Percentiles rank a stretch among this genome's conserved stretches.
Conservation (phyloP, 345 rosid species). For the Hibiscus tridactylites region DNA sequence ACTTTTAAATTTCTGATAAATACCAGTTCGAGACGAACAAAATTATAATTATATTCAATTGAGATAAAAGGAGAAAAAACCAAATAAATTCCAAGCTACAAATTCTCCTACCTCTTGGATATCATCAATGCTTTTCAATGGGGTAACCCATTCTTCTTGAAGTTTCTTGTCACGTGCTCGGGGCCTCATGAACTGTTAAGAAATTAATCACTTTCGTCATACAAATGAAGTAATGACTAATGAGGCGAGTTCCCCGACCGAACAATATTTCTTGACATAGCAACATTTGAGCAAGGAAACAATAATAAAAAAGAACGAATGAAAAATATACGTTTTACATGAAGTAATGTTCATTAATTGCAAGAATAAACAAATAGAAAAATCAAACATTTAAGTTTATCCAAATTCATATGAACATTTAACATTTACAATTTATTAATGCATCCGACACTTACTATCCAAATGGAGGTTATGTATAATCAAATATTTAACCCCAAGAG, state of each 20-base stretch:
- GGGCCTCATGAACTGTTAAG: too few relatives aligned
- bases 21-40: too few relatives aligned
- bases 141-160: too few relatives aligned
- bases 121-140: too few relatives aligned
- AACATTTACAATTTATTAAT: neutral
- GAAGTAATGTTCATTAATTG: neutral
- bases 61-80: too few relatives aligned
- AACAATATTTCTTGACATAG: neutral
- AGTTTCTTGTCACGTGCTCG: too few relatives aligned
- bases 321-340: neutral
- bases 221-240: neutral
- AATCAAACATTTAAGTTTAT: neutral
- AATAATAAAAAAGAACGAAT: neutral
- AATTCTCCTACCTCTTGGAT: too few relatives aligned
- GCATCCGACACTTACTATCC: neutral
- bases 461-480: neutral
- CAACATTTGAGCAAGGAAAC: too few relatives aligned
- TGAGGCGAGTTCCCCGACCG: neutral
- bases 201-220: slow-evolving; percentile 10
- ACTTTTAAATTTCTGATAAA: too few relatives aligned
- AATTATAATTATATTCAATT: too few relatives aligned
- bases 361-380: neutral
- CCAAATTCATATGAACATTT: neutral
- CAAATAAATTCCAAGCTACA: too few relatives aligned
- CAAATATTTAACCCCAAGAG: neutral